Base-by-base conservation (phyloP, 75 land plant species). In the Selaginella tamariscina region DNA sequence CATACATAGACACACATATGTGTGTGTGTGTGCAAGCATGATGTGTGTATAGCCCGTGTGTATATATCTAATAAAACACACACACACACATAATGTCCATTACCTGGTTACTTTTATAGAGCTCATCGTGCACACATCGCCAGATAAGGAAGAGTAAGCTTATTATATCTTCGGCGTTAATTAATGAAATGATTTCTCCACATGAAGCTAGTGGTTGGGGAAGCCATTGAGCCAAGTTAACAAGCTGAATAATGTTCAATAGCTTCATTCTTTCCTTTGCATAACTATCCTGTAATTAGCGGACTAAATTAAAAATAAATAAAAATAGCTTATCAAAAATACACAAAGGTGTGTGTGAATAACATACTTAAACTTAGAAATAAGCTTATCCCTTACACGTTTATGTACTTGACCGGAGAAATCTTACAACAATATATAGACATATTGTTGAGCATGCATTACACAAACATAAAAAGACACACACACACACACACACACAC, bases 71-170 rank as follows among this genome's bases (percentile, higher is more conserved):
- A 13, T 32, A 24, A 39, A 56, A 68, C 55, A 54, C 29, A 56
- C 18, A 54, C 69, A 29, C 54, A 29, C 66, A 29, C 69, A 27
- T 33, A 27, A n/a, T 23, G 55, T 27, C 5, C 28, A 22, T 31
- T 60, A 32, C 69, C 60, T 64, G 69, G 67, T 24, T n/a, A n/a
- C n/a, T n/a, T n/a, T n/a, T n/a, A n/a, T n/a, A n/a, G 65, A 74
- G 49, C 49, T 69, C 76, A 30, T 74, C 65, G 56, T 74, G 76
- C 76, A 74, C 68, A 72, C 76, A 74, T n/a, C 72, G 76, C 76
- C 76, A 74, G 30, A 74, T 69, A 1, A 74, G 54, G 55, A 74
- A 39, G 31, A 74, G 76, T 65, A 74, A 62, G 29, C 59, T 69
- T 27, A 65, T 69, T 22, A 74, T 54, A 24, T 74, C 76, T 23